Conservation (phyloP, 371 early-diverging fungal genomes). For the Actinomortierella wolfii region DNA sequence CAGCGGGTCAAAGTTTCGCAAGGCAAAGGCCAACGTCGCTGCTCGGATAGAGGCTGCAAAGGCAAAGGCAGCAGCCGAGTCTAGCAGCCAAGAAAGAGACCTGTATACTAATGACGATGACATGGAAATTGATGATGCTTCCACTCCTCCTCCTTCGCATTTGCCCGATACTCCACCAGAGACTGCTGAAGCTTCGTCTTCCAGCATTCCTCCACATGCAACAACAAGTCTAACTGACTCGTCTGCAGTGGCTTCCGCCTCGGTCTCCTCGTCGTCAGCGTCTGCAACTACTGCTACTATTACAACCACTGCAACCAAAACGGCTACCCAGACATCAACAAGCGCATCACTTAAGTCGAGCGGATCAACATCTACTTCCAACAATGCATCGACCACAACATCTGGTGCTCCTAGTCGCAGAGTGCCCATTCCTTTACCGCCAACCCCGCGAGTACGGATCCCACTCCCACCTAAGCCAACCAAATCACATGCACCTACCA, state of each 20-base stretch:
- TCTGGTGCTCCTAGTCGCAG: constrained; percentile 13
- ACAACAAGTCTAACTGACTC: constrained; percentile 1
- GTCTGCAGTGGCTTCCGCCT: constrained; percentile 8
- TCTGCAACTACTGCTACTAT: too few relatives aligned
- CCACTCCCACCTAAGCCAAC: constrained; percentile 34
- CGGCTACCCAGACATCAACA: too few relatives aligned
- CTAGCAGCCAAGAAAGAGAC: constrained; percentile 28
- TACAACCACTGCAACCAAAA: too few relatives aligned
- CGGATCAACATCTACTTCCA: neutral
- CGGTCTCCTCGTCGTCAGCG: neutral
- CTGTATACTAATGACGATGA: constrained; percentile 45
- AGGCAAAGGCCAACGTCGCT: constrained; percentile 36
- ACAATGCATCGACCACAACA: neutral
- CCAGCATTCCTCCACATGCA: too few relatives aligned
- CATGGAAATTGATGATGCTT: constrained; percentile 47
- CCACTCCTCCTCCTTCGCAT: constrained; percentile 42
- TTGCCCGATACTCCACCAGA: constrained; percentile 8
- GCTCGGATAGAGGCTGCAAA: constrained; percentile 45
- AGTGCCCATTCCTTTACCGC: constrained; percentile 33
- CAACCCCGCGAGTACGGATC: constrained; percentile 36
- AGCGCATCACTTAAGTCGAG: too few relatives aligned
- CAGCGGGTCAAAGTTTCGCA: constrained; percentile 52
- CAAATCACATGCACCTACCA: constrained; percentile 34
- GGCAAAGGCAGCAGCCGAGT: constrained; percentile 35
- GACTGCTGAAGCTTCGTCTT: too few relatives aligned